Base-by-base conservation (phyloP, 1,139 yeast species). In the Saccharomyces uvarum region DNA sequence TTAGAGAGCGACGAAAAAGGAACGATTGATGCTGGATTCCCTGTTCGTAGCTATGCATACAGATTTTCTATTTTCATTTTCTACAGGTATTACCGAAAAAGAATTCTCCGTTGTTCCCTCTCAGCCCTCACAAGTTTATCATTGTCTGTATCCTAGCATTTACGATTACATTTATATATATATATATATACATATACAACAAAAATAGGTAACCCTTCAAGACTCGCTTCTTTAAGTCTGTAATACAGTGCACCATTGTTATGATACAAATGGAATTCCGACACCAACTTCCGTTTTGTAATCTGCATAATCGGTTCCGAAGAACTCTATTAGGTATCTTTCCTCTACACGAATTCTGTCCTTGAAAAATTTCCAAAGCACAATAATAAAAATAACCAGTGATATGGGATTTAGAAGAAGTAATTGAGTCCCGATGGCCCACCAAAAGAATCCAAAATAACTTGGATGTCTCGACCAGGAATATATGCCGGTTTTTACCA, bases 351-450 rank as follows among this genome's bases (percentile, higher is more conserved):
- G 66, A 46, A 93, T 88, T 53, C 99, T 75, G 26, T 72, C 70
- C 13, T 70, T 71, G 74, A 93, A 93, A 66, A 93, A 93, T 38
- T 70, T 66, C 81, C 85, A 82, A 16, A 93, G 73, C 0, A 79
- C 75, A 11, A 73, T 60, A 2, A 73, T 61, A 59, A 83, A 84
- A 0, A 79, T 74, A 0, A 75, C 54, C 3, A 76, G 61, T 1
- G 86, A 75, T 0, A 85, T 53, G 1, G 86, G 83, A 69, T 90
- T 93, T 51, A 82, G 73, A 56, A 91, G 70, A 59, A 85, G 65
- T 52, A 91, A 46, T 68, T 93, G 96, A 1, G 90, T 77, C 0
- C 98, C 98, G 3, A 91, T 64, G 28, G 95, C 93, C 97, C 98
- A 95, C 81, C 89, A 84, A 66, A 84, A 91, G 69, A 87, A 93